phyloP scores from a whole-genome alignment of 2,329 filamentous ascomycete genomes.

The Colletotrichum cuscutae region DNA sequence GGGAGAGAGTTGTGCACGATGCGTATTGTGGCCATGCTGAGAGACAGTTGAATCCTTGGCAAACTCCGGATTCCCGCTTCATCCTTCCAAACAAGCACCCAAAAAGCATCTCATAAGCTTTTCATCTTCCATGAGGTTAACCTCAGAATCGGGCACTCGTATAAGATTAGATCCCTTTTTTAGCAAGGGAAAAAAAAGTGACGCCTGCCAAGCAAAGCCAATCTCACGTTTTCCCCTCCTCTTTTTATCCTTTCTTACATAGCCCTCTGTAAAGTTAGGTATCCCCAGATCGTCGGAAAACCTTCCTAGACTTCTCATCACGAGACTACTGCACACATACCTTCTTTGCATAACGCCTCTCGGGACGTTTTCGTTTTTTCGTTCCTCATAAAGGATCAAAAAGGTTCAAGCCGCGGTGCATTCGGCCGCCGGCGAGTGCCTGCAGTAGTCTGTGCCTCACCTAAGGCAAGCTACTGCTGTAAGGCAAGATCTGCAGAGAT shows the following conservation, averaged over 20 bases:
- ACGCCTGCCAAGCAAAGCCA: conserved; percentile 21
- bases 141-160: too few relatives aligned
- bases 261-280: background rate
- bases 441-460: too few relatives aligned
- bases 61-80: background rate
- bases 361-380: too few relatives aligned
- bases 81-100: background rate
- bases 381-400: background rate
- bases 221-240: background rate
- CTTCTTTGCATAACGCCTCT: too few relatives aligned
- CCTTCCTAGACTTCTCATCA: background rate
- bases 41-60: background rate
- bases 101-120: background rate
- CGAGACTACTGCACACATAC: background rate
- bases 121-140: background rate
- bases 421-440: background rate
- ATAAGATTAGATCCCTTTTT: too few relatives aligned
- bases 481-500: background rate
- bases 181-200: background rate
- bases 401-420: background rate
- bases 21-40: background rate
- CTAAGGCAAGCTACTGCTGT: too few relatives aligned
- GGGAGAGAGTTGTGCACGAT: background rate
- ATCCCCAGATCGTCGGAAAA: background rate
- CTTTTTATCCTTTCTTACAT: background rate